Base-by-base conservation (phyloP, 371 early-diverging fungal genomes). In the Amoeboaphelidium occidentale region DNA sequence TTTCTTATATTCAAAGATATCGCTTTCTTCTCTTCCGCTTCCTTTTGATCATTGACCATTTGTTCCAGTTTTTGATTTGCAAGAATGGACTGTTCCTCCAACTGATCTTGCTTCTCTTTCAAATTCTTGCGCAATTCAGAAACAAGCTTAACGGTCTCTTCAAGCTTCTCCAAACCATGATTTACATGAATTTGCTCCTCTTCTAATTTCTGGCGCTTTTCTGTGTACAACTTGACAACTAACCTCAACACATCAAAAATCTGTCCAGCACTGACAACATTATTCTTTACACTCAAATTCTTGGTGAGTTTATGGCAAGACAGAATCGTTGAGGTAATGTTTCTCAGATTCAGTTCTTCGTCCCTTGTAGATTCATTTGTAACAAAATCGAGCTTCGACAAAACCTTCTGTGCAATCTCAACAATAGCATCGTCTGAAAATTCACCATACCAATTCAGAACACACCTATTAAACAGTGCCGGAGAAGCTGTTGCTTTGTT, bases 381-480 rank as follows among this genome's bases (percentile, higher is more conserved):
- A 44, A 44, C 44, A 44, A 44, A 12, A 44, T 20, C 6, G 44
- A 17, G 23, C 23, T 44, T 44, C 44, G n/a, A n/a, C n/a, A n/a
- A n/a, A n/a, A n/a, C n/a, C n/a, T n/a, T n/a, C n/a, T n/a, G n/a
- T n/a, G n/a, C 94, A 17, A 97, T 96, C 65, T 96, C 94, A 70
- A 77, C 89, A 65, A 96, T 85, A 6, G 93, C 93, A 61, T 89
- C 88, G 56, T 88, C 84, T 4, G 86, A 79, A 96, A 96, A 96
- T 59, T 94, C 97, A 49, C 97, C 97, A 53, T 91, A 90, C 96
- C 94, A 97, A 64, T 97, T 91, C 22, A 97, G 66, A 28, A 97
- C 98, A 69, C 98, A 97, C 59, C 98, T 84, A 64, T 97, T 97
- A 78, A 97, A 97, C 63, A 97, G 68, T 24, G 98, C 98, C 23